Conservation (phyloP, 306 rosid species). For the Cicer judaicum region DNA sequence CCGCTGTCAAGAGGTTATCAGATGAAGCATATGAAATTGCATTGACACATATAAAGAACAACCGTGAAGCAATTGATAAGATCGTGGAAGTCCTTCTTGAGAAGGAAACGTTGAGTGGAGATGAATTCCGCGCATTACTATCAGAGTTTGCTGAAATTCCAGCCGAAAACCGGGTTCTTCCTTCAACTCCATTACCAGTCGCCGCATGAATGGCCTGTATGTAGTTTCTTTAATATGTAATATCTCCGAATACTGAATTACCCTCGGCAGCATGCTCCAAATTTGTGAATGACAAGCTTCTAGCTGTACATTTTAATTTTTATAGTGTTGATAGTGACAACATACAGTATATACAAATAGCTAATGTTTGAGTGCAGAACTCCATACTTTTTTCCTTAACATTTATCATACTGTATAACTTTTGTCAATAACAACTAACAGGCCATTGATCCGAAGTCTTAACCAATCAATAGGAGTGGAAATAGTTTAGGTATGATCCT, state of each 20-base stretch:
- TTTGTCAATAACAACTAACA: neutral
- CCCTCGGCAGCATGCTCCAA: slow-evolving; percentile 36
- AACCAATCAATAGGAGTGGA: too few relatives aligned
- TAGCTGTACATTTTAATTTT: slow-evolving; percentile 33
- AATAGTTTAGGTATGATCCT: too few relatives aligned
- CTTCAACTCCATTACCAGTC: slow-evolving; percentile 65
- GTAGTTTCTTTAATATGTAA: slow-evolving; percentile 45
- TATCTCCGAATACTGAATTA: slow-evolving; percentile 31
- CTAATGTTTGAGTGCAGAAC: slow-evolving; percentile 31
- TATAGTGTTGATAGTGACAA: slow-evolving; percentile 43
- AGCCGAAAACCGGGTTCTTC: slow-evolving; percentile 69
- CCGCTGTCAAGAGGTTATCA: slow-evolving; percentile 76
- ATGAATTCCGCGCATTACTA: slow-evolving; percentile 86
- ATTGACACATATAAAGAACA: slow-evolving; percentile 75
- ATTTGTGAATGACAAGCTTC: slow-evolving; percentile 45
- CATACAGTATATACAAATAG: slow-evolving; percentile 43
- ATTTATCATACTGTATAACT: slow-evolving; percentile 9
- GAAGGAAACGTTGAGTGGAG: slow-evolving; percentile 83
- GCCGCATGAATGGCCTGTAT: slow-evolving; percentile 57
- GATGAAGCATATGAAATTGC: slow-evolving; percentile 84
- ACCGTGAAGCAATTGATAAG: slow-evolving; percentile 94
- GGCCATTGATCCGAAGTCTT: neutral
- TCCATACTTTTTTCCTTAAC: slow-evolving; percentile 21
- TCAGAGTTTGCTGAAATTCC: slow-evolving; percentile 87
- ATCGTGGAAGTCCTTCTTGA: slow-evolving; percentile 86